phyloP scores from a whole-genome alignment of 179 eudicot genomes.

The Heliamphora pulchella region DNA sequence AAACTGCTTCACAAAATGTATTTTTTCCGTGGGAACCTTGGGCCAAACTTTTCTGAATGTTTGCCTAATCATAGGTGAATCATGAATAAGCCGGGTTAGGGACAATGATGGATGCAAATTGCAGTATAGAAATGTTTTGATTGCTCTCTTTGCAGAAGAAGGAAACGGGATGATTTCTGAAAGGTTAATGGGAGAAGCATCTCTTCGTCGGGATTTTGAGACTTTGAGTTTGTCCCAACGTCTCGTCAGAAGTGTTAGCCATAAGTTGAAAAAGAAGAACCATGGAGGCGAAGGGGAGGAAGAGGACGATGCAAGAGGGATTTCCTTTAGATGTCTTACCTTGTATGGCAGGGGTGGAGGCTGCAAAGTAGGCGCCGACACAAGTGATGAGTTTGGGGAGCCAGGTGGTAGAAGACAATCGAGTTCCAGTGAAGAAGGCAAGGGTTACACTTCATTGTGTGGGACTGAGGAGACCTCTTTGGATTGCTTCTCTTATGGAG shows the following conservation, averaged over 20 bases:
- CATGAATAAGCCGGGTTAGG: neutral
- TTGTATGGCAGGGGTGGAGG: slow-evolving; percentile 80
- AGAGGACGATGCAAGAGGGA: slow-evolving; percentile 42
- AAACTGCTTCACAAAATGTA: neutral
- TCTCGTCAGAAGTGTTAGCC: slow-evolving; percentile 77
- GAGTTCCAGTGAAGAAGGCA: slow-evolving; percentile 57
- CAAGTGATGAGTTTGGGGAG: slow-evolving; percentile 59
- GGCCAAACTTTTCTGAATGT: neutral
- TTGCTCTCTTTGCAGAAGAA: slow-evolving; percentile 11
- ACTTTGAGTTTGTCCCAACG: slow-evolving; percentile 68
- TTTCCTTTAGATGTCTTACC: slow-evolving; percentile 65
- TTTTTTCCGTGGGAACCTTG: neutral
- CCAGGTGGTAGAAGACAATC: slow-evolving; percentile 50
- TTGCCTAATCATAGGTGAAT: slow-evolving; percentile 10
- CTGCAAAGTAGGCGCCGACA: slow-evolving; percentile 90
- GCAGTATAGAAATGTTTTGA: slow-evolving; percentile 11
- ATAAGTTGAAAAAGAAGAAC: slow-evolving; percentile 55
- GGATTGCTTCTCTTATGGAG: slow-evolving; percentile 73
- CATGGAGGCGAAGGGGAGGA: slow-evolving; percentile 44
- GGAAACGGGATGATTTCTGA: slow-evolving; percentile 39
- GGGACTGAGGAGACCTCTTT: slow-evolving; percentile 56
- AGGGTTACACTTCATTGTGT: slow-evolving; percentile 40
- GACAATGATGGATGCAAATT: slow-evolving; percentile 15
- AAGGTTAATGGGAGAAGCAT: slow-evolving; percentile 41
- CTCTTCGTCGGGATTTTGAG: slow-evolving; percentile 56